Evolutionary conservation across 495 filamentous ascomycete genomes (phyloP).

Genomic region (Hyaloscypha bicolor): DNA sequence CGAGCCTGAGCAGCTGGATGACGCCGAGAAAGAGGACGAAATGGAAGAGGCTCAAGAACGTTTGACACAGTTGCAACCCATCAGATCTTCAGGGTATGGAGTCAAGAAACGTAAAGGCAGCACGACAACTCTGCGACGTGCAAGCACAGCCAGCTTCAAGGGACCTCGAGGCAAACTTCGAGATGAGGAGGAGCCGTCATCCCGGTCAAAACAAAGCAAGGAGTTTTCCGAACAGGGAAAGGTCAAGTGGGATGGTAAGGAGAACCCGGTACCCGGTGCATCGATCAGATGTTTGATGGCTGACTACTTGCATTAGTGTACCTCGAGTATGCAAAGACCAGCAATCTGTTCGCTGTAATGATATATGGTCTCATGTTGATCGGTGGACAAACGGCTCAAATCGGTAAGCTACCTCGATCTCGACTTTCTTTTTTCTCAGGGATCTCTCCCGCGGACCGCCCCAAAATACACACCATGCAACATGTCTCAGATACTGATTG

Average conservation of each 20-base stretch:
- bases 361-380: slow-evolving; percentile 81
- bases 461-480: not conserved
- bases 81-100: slow-evolving; percentile 54
- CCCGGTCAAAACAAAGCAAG: slow-evolving; percentile 80
- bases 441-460: slow-evolving; percentile 5
- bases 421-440: slow-evolving; percentile 10
- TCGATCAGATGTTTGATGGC: slow-evolving; percentile 30
- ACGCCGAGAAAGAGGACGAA: slow-evolving; percentile 49
- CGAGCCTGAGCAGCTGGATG: slow-evolving; percentile 40
- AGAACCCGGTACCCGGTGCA: slow-evolving; percentile 33
- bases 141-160: slow-evolving; percentile 87
- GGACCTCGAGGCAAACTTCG: slow-evolving; percentile 78
- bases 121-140: slow-evolving; percentile 77
- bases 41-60: slow-evolving; percentile 74
- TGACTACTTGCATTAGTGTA: slow-evolving; percentile 57
- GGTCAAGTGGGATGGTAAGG: slow-evolving; percentile 83
- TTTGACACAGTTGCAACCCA: slow-evolving; percentile 69
- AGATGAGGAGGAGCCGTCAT: slow-evolving; percentile 75
- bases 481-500: slow-evolving; percentile 35
- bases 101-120: slow-evolving; percentile 62
- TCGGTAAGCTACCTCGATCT: slow-evolving; percentile 34
- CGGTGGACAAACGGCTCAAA: slow-evolving; percentile 75
- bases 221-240: slow-evolving; percentile 92
- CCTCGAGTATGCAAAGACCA: slow-evolving; percentile 87
- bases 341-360: slow-evolving; percentile 80